phyloP scores from a whole-genome alignment of 106 monocot species.

The Acorus gramineus region DNA sequence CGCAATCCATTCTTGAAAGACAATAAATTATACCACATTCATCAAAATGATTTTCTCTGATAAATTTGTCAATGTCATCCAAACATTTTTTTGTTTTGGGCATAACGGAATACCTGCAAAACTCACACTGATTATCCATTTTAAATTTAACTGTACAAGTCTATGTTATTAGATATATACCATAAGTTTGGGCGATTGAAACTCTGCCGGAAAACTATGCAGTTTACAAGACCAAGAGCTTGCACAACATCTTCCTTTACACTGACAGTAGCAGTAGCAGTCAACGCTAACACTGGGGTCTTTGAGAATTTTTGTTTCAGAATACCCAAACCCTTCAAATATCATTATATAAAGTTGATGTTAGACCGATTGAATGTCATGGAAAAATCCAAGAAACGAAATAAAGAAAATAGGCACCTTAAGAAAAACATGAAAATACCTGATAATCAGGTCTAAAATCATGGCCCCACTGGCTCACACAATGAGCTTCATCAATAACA shows the following conservation, averaged over 20 bases:
- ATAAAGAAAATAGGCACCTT: neutral
- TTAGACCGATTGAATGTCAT: neutral
- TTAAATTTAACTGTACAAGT: neutral
- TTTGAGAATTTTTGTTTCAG: constrained; percentile 83
- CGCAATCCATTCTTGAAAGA: constrained; percentile 99
- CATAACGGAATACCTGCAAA: constrained; percentile 69
- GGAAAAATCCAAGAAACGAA: neutral
- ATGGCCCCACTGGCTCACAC: constrained; percentile 99
- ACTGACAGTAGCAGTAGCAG: constrained; percentile 96
- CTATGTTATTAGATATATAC: constrained; percentile 25
- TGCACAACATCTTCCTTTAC: constrained; percentile 99
- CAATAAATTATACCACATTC: constrained; percentile 98
- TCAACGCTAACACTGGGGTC: constrained; percentile 87
- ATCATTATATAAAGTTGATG: neutral
- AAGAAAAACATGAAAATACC: constrained; percentile 18
- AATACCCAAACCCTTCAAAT: constrained; percentile 69
- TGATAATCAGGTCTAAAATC: constrained; percentile 99
- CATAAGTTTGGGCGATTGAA: constrained; percentile 92
- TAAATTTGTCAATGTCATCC: constrained; percentile 89
- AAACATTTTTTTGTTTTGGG: constrained; percentile 94
- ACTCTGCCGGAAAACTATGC: constrained; percentile 89
- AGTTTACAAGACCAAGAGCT: constrained; percentile 86
- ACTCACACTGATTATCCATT: neutral
- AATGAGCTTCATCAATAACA: constrained; percentile 99
- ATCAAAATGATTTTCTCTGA: constrained; percentile 77